Base-by-base conservation (phyloP, 306 rosid species). In the Medicago lupulina region DNA sequence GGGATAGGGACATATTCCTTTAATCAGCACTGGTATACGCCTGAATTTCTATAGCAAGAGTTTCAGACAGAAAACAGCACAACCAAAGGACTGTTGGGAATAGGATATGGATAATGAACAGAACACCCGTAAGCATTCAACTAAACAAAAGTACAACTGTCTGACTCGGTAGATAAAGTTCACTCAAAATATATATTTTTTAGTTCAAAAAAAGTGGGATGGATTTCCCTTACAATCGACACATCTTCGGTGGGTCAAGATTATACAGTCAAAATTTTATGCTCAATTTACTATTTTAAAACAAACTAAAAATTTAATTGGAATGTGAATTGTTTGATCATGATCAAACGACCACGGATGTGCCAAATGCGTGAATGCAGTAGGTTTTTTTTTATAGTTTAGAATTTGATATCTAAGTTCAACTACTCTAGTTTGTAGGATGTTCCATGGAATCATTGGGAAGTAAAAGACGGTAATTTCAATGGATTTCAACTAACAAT, bases 1-100 rank as follows among this genome's bases (percentile, higher is more conserved):
- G 50, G 36, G 34, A 7, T 8, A 78, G 41, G 50, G 82, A 75
- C 88, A 85, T 85, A 11, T 16, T 84, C 85, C 71, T 68, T 61
- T 69, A 60, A 36, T 36, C 23, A 43, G 10, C 39, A 40, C 3
- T 59, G 11, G 16, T 69, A 17, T 77, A n/a, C n/a, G 31, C 34
- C 40, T 16, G 17, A 21, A 38, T 47, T 31, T 38, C 44, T 39
- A 36, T 9, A 38, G 51, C 7, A 47, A 55, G 69, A 46, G 19
- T 39, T 7, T 40, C 17, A 19, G 53, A 47, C 39, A 0, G 2
- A 5, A 28, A 4, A 18, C 25, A 60, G 11, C n/a, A 64, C 50
- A 40, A 19, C 9, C 70, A 38, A 64, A 38, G 70, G 41, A 8
- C 46, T 62, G 19, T 43, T 12, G 4, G 31, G 46, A 1, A n/a